Base-by-base conservation (phyloP, 1,284 basidiomycete species). In the Ceratobasidium sp. region DNA sequence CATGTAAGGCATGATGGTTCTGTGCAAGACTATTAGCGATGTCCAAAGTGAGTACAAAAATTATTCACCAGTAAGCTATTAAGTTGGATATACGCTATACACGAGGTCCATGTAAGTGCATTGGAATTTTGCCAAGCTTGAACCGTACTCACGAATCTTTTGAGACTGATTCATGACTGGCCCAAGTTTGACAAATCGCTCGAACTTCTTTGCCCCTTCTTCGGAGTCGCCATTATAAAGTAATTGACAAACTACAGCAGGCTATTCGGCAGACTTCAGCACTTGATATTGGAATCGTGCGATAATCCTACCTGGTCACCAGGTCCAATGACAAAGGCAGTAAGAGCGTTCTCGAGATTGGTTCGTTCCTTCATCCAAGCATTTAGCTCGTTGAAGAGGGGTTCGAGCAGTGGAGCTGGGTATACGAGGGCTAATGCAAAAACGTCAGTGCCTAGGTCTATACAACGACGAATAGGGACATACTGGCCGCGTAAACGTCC, bases 181-280 rank as follows among this genome's bases (percentile, higher is more conserved):
- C 46, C 78, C 77, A 3, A 80, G 75, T 66, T 70, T 69, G 7
- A 61, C 52, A 28, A 80, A 77, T 0, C 68, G 66, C 15, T 77
- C 62, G 46, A 77, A 78, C 13, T 54, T 54, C 23, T 57, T 62
- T 6, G 65, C 73, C 33, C 77, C 77, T 59, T 71, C 69, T 17
- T 66, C 77, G 13, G 52, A n/a, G 12, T 66, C 23, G 1, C 66
- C 52, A 38, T 73, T 78, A 44, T 59, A 69, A 2, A 73, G 15
- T 23, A 59, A 26, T 33, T 65, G 62, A 33, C 73, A 7, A 7
- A 73, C 38, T 0, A 77, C 26, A 7, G 26, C 74, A 17, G 79
- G 79, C 71, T 74, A 23, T 5, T 12, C 17, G 17, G n/a, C 4
- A 52, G 38, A n/a, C 26, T 2, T 23, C 10, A 48, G 61, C 40